These are phyloP conservation scores for Chenopodium suecicum DNA, from an alignment of 148 eudicot genomes.

Conservation along the genomic window DNA sequence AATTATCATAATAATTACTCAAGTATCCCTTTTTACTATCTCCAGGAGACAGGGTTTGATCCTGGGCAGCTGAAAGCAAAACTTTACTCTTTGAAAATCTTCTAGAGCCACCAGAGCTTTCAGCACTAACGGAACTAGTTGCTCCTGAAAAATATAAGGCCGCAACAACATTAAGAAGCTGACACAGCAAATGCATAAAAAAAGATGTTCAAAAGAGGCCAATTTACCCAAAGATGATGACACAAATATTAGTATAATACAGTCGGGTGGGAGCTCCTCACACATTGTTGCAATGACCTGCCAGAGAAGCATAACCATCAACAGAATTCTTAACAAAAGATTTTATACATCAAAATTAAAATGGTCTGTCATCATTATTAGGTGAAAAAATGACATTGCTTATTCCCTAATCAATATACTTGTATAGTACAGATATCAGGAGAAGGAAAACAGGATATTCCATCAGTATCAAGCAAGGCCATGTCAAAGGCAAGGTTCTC, in stretches of 20 bases:
- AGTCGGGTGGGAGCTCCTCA: slow-evolving; percentile 86
- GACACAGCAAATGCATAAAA: background rate
- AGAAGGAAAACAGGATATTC: background rate
- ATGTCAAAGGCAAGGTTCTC: background rate
- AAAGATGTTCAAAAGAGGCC: slow-evolving; percentile 11
- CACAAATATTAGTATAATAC: slow-evolving; percentile 70
- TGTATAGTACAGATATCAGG: background rate
- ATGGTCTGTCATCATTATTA: background rate
- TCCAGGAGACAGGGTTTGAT: slow-evolving; percentile 36
- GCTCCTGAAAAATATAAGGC: slow-evolving; percentile 41
- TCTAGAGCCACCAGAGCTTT: slow-evolving; percentile 60
- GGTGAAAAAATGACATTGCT: background rate
- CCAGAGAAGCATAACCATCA: slow-evolving; percentile 22
- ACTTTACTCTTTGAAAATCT: slow-evolving; percentile 53
- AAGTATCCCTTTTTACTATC: slow-evolving; percentile 50
- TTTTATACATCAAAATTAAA: background rate
- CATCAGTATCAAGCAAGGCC: background rate
- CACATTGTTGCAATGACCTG: slow-evolving; percentile 82
- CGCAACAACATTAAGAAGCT: slow-evolving; percentile 14
- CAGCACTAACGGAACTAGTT: slow-evolving; percentile 42
- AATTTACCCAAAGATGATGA: slow-evolving; percentile 82
- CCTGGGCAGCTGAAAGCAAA: slow-evolving; percentile 42
- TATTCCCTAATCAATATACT: background rate
- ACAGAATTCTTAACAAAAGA: background rate
- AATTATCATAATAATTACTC: slow-evolving; percentile 51